Base-by-base conservation (phyloP, 2,329 filamentous ascomycete species). In the Trichoderma arundinaceum region DNA sequence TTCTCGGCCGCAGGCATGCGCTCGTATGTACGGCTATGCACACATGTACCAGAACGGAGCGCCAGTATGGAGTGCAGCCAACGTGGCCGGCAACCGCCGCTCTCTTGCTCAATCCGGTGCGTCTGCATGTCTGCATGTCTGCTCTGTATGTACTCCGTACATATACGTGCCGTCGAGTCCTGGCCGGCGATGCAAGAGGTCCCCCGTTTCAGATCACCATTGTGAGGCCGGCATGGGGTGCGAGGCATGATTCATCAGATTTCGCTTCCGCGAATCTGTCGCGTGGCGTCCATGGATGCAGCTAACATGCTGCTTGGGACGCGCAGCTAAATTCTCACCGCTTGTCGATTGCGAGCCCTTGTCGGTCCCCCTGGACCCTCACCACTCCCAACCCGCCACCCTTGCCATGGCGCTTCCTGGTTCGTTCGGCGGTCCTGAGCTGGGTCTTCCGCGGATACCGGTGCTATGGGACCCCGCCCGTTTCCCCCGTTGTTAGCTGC, bases 251-350 rank as follows among this genome's bases (percentile, higher is more conserved):
- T 51, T 46, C 12, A 64, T 64, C 61, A 57, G 33, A 51, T 49
- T 62, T 64, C 61, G 61, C 51, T 64, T 43, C 53, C 52, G 52
- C 52, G 22, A 35, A 63, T 63, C 49, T 38, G 49, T 63, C 60
- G 60, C 60, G 60, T 63, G 60, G 60, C 60, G 56, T 35, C 56
- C 56, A 59, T 59, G 60, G 60, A 60, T 32, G 53, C 41, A 19
- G 7, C 43, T 12, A 38, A 38, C 38, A 41, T 44, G 38, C 49
- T 48, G 56, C 56, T 48, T 48, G 56, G 28, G 28, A 15, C 32
- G 32, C 12, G 58, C 44, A 52, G 44, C 48, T 64, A 64, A 64
- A 43, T 64, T 64, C 61, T 64, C 61, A 64, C 61, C 61, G 61
- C 61, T 39, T 64, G 41, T 64, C 61, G 44, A 22, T 56, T 56